Base-by-base conservation (phyloP, 2,329 filamentous ascomycete species). In the Fusarium scirpi region DNA sequence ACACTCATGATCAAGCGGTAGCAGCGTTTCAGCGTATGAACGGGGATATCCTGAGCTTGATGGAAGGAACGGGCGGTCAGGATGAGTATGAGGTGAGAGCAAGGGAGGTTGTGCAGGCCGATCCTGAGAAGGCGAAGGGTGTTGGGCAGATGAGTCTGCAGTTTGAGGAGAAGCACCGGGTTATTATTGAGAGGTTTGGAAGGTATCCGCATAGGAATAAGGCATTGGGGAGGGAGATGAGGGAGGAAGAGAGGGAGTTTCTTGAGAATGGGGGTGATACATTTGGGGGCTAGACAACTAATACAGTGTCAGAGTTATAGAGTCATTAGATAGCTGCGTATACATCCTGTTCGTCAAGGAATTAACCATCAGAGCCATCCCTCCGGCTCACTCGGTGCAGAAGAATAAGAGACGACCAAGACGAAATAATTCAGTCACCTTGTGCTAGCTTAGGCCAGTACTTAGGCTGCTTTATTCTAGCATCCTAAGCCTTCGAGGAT, bases 131-230 rank as follows among this genome's bases (percentile, higher is more conserved):
- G 4, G 72, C 79, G 1, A 71, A 59, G 43, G 55, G 61, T 20
- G 24, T 80, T 8, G 75, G 73, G 3, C 57, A 70, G 16, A 53
- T 43, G n/a, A 71, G 71, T 12, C 15, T 72, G 6, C 76, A 77
- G 5, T 82, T 82, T 51, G 82, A 84, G 67, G 76, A 77, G 68
- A 81, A 80, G 68, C 88, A 90, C 73, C 73, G 76, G 24, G 81
- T 81, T 24, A 84, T 89, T 16, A 76, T 90, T 40, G 77, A 82
- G 58, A 79, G 64, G 60, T 90, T 90, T 74, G 87, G 87, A 2
- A 77, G 88, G 56, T 90, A 89, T 78, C 88, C 88, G 11, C 85
- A 90, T 76, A 79, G 88, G 8, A 90, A 90, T 71, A 74, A 77
- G 58, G 79, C 79, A 1, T 55, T 90, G 53, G 86, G 84, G 0